Base-by-base conservation (phyloP, 164 flowering plant species). In the Stephania yunnanensis region DNA sequence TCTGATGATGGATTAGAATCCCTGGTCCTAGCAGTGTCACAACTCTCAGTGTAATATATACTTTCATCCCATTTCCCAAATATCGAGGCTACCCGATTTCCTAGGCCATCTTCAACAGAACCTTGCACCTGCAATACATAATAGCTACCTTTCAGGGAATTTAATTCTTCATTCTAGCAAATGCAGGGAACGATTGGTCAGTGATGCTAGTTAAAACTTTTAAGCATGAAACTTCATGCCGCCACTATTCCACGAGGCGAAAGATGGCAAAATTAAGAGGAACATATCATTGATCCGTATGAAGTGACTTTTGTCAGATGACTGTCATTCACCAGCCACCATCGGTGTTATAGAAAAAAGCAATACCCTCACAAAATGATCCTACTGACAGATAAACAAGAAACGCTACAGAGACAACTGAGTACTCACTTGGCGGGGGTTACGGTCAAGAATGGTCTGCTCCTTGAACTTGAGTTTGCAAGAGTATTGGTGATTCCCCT, bases 51-150 rank as follows among this genome's bases (percentile, higher is more conserved):
- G 79, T 86, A 95, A 83, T 85, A 86, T 81, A 95, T 86, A 86
- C 90, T 85, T 22, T 91, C 98, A 79, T 95, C 93, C 97, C 98
- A 95, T 78, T 90, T 95, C 74, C 98, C 98, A 77, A 78, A 84
- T 70, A 95, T 63, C 22, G 90, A 83, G 29, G 97, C 94, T 68
- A 84, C 89, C 69, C 83, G 89, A 71, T 85, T 81, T 71, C 94
- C 94, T 2, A 44, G 67, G 6, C 65, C 70, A 85, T 91, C 97
- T 87, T 95, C 92, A 74, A 95, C 93, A 80, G 82, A 83, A 48
- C 98, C 98, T 46, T 86, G 84, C 42, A 95, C 95, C 98, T 95
- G 86, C 42, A 10, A 46, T 12, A 46, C 12, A 12, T n/a, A 77
- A 25, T 11, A 72, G 53, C 52, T 10, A 22, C 15, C 17, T 53